Evolutionary conservation across 108 stramenopile genomes (phyloP).

Genomic region (Cyclotella distinguenda): DNA sequence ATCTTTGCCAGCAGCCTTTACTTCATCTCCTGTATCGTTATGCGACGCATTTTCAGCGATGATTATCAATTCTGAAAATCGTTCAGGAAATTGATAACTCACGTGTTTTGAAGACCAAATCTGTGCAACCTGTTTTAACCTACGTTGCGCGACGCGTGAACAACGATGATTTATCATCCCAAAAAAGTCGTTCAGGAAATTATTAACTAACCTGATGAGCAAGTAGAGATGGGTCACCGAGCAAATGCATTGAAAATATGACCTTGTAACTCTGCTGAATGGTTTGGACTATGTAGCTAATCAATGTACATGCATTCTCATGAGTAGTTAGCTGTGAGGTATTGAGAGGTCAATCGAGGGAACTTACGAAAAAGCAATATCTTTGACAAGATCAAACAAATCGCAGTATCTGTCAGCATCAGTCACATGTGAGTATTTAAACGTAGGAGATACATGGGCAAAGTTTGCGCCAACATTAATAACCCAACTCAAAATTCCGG

Average conservation of each 20-base stretch:
- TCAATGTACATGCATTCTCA: too few species aligned
- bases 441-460: conserved; percentile 51
- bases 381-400: conserved; percentile 28
- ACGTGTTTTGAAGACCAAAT: conserved; percentile 22
- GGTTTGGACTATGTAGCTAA: too few species aligned
- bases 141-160: too few species aligned
- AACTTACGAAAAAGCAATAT: conserved; percentile 28
- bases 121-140: conserved; percentile 18
- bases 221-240: conserved; percentile 27
- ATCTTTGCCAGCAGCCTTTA: conserved; percentile 13
- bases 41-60: background rate
- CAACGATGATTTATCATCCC: too few species aligned
- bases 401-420: conserved; percentile 42
- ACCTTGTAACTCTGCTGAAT: conserved; percentile 47
- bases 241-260: conserved; percentile 30
- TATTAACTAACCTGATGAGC: conserved; percentile 25
- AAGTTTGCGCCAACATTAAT: conserved; percentile 51
- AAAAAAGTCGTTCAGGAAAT: too few species aligned
- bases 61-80: background rate
- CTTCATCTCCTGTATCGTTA: conserved; percentile 9
- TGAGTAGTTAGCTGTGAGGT: too few species aligned
- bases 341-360: too few species aligned
- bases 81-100: background rate
- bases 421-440: conserved; percentile 20
- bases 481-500: conserved; percentile 41